Conservation (phyloP, 345 rosid species). For the Citrus mangshanensis region DNA sequence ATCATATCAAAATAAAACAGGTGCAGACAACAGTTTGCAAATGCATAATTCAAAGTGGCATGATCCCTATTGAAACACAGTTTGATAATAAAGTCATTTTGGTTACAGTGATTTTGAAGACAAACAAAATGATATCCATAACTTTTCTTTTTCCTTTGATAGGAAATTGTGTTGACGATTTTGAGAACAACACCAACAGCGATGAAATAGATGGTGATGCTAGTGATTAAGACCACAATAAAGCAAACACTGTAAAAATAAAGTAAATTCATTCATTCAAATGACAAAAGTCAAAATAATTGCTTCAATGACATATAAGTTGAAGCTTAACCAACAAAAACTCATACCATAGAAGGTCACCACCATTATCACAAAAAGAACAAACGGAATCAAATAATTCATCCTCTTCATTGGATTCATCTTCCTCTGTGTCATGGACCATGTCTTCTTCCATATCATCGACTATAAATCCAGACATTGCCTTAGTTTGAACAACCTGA, state of each 20-base stretch:
- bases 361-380: slow-evolving; percentile 90
- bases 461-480: slow-evolving; percentile 53
- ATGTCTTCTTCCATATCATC: slow-evolving; percentile 45
- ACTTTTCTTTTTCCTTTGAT: background rate
- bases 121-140: background rate
- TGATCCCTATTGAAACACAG: background rate
- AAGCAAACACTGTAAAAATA: background rate
- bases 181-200: background rate
- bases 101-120: background rate
- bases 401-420: slow-evolving; percentile 40
- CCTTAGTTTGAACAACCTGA: slow-evolving; percentile 41
- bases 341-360: slow-evolving; percentile 63
- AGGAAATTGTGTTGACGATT: background rate
- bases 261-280: background rate
- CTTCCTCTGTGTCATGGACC: slow-evolving; percentile 37
- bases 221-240: background rate
- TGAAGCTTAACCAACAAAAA: background rate
- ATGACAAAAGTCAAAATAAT: background rate
- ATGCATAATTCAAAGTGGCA: background rate
- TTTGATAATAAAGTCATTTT: background rate
- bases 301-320: background rate
- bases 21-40: background rate
- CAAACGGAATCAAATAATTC: slow-evolving; percentile 69
- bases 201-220: background rate
- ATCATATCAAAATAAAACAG: background rate